Evolutionary conservation across 495 filamentous ascomycete genomes (phyloP).

Genomic region (Hyaloscypha bicolor): DNA sequence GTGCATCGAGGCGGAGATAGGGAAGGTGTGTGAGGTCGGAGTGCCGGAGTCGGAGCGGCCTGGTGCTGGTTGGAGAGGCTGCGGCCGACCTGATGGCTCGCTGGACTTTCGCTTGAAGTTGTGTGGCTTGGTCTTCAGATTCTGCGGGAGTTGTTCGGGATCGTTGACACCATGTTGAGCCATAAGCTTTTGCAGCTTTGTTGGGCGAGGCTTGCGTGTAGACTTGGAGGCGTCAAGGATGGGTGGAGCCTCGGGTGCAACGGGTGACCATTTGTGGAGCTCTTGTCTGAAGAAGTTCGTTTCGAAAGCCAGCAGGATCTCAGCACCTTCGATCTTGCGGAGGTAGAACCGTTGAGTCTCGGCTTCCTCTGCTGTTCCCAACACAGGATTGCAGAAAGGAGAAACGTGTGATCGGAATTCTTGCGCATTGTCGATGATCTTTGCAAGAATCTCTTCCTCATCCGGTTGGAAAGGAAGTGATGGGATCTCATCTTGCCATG

Average conservation of each 20-base stretch:
- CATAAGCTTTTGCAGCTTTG: conserved; percentile 97
- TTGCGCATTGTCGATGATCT: conserved; percentile 81
- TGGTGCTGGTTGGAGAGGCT: conserved; percentile 33
- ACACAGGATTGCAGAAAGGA: conserved; percentile 75
- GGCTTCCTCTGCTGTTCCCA: conserved; percentile 81
- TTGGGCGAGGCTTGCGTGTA: conserved; percentile 96
- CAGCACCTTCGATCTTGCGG: conserved; percentile 96
- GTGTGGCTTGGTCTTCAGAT: conserved; percentile 74
- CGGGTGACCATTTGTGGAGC: conserved; percentile 93
- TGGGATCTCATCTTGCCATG: conserved; percentile 86
- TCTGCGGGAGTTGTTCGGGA: conserved; percentile 84
- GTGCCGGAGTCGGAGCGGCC: conserved; percentile 35
- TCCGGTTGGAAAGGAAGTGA: conserved; percentile 92
- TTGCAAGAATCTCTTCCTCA: conserved; percentile 81
- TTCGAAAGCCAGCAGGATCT: conserved; percentile 88
- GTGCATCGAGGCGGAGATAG: conserved; percentile 22
- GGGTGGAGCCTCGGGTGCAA: conserved; percentile 83
- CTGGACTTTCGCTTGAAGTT: conserved; percentile 58
- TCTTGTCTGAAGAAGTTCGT: conserved; percentile 98
- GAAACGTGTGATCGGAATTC: conserved; percentile 84
- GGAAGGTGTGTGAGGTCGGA: conserved; percentile 32
- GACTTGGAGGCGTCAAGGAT: conserved; percentile 82
- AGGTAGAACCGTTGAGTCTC: conserved; percentile 95
- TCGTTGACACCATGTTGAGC: conserved; percentile 80
- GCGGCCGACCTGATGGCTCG: conserved; percentile 33